Evolutionary conservation across 2,329 filamentous ascomycete genomes (phyloP), one percentile per base, ranked within the genome.

Genomic region (Rachicladosporium sp.): DNA sequence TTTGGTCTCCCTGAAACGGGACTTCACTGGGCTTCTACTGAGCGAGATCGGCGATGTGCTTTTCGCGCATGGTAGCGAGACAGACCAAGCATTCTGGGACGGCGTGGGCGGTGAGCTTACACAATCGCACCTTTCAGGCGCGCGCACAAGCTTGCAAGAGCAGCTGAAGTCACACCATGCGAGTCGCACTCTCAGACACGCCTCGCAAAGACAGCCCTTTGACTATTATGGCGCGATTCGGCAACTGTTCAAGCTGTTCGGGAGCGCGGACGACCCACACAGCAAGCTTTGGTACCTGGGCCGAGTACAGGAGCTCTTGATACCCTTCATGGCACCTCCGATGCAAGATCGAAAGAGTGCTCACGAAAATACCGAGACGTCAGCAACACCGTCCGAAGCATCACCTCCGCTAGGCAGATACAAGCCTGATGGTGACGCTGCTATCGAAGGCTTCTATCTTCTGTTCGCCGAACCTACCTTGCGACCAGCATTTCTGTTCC

Each of bases 21-120:
- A 8, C 7, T 27, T 96, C 31, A 89, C 81, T 2, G 88, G 86
- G 47, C 68, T 98, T 11, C 65, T 96, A 2, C 65, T 96, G 19
- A 96, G 89, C 36, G 91, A 98, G 57, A 69, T 96, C 3, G 87
- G 88, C 4, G 87, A 80, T 31, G 74, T 85, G 23, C 80, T 95
- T 1, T 91, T 93, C 59, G 77, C 79, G n/a, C 76, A 75, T 37
- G 91, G 91, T 3, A 93, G 87, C 32, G 91, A 98, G 64, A 96
- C 89, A 1, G 91, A 96, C 58, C 70, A 70, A 3, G 95, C 89
- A 82, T 91, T 95, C 49, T 63, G 64, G 35, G 70, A 74, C 38
- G 74, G 74, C 10, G 59, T 87, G 9, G 61, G 65, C 3, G 60
- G 64, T 35, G 63, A 66, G 38, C 39, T 58, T 1, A 46, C 43